A percentile compares a stretch with the other conserved stretches of the same genome.
phyloP scores from a whole-genome alignment of 2,329 filamentous ascomycete genomes.

The Nemania sp. region DNA sequence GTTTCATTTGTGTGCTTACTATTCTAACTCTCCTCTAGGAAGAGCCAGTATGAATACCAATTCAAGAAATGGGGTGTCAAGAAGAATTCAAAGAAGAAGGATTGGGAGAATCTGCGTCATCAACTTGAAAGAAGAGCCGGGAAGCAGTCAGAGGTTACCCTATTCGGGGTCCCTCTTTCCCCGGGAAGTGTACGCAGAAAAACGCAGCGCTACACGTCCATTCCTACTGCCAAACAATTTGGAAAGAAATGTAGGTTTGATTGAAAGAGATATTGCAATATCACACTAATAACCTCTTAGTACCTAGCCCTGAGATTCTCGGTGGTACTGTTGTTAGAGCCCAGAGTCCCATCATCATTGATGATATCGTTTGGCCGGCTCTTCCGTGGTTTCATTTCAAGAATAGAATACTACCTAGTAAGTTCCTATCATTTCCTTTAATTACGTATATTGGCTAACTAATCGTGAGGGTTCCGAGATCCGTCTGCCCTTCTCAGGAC shows the following conservation, averaged over 20 bases:
- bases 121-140: constrained; percentile 12
- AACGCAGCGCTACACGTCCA: constrained; percentile 14
- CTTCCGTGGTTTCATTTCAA: constrained; percentile 31
- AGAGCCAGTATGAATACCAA: constrained; percentile 26
- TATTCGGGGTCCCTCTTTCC: constrained; percentile 14
- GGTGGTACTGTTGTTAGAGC: neutral
- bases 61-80: constrained; percentile 33
- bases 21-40: neutral
- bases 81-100: constrained; percentile 8
- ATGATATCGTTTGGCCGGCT: neutral
- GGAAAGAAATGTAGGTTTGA: constrained; percentile 7
- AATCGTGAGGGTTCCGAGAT: neutral
- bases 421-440: neutral
- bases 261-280: neutral
- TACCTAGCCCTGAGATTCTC: neutral
- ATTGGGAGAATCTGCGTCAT: constrained; percentile 14
- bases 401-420: constrained; percentile 13
- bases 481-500: neutral
- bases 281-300: constrained; percentile 3
- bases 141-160: constrained; percentile 12
- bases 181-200: neutral
- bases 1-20: neutral
- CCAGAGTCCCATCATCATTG: neutral
- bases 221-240: constrained; percentile 27
- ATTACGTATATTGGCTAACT: neutral